Percentiles rank a stretch among this genome's conserved stretches.
These are phyloP conservation scores for Verticillium alfalfae DNA, from an alignment of 2,329 filamentous ascomycete species.

Conservation along the genomic window DNA sequence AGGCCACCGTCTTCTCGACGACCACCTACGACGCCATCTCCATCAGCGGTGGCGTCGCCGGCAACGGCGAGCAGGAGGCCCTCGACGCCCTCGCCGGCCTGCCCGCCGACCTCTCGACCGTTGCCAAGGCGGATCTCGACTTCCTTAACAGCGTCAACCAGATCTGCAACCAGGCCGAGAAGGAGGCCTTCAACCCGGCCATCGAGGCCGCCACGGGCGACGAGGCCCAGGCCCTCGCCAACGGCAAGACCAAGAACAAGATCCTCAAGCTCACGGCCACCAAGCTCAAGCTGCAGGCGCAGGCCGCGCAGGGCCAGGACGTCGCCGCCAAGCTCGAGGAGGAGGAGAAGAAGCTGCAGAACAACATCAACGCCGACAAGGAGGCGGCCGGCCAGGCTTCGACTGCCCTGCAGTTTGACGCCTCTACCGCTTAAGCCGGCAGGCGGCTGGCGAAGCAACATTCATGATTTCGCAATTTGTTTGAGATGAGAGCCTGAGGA, in stretches of 20 bases:
- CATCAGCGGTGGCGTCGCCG: constrained; percentile 39
- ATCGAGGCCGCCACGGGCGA: constrained; percentile 40
- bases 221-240: constrained; percentile 41
- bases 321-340: constrained; percentile 35
- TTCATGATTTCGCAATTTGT: neutral
- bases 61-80: constrained; percentile 37
- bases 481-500: neutral
- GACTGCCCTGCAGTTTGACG: constrained; percentile 18
- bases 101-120: constrained; percentile 32
- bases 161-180: constrained; percentile 49
- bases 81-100: constrained; percentile 30
- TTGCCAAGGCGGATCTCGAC: constrained; percentile 39
- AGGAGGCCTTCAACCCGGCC: constrained; percentile 46
- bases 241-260: constrained; percentile 57
- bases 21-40: constrained; percentile 37
- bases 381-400: constrained; percentile 39
- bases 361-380: constrained; percentile 44
- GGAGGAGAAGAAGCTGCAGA: constrained; percentile 46
- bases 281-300: constrained; percentile 41
- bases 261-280: constrained; percentile 51
- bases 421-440: constrained; percentile 3
- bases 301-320: constrained; percentile 44
- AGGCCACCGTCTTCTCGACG: constrained; percentile 21
- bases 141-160: constrained; percentile 45
- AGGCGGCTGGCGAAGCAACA: too few species aligned